These are phyloP conservation scores for Isatis tinctoria DNA, from an alignment of 345 rosid genomes.

Conservation along the genomic window DNA sequence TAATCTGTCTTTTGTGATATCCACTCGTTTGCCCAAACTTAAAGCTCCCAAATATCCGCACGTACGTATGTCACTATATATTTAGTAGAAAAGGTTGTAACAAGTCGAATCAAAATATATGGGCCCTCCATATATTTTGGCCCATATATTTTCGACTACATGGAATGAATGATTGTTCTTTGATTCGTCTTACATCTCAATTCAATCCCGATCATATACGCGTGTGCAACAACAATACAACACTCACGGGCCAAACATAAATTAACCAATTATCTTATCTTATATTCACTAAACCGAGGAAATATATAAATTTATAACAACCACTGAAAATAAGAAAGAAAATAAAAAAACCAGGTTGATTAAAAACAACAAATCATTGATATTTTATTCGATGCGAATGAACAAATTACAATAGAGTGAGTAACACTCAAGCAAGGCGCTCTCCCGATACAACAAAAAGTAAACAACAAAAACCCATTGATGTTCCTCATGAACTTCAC, in stretches of 20 bases:
- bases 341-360: background rate
- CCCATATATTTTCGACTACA: too few relatives aligned
- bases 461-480: slow-evolving; percentile 14
- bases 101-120: background rate
- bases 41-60: background rate
- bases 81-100: background rate
- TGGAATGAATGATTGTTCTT: slow-evolving; percentile 7
- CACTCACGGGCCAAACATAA: background rate
- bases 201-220: background rate
- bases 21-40: background rate
- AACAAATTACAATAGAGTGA: slow-evolving; percentile 13
- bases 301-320: background rate
- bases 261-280: slow-evolving; percentile 4
- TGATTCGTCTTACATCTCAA: background rate
- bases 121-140: background rate
- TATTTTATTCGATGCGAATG: slow-evolving; percentile 13
- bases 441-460: background rate
- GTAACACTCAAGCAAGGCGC: background rate
- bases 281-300: background rate
- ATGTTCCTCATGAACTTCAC: background rate
- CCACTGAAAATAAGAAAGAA: background rate
- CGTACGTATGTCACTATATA: background rate
- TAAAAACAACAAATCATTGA: background rate
- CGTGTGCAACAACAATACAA: background rate
- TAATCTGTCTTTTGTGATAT: background rate